A percentile compares a stretch with the other conserved stretches of the same genome.
Conservation (phyloP, 2,329 filamentous ascomycete genomes). For the Neofusicoccum laricinum region DNA sequence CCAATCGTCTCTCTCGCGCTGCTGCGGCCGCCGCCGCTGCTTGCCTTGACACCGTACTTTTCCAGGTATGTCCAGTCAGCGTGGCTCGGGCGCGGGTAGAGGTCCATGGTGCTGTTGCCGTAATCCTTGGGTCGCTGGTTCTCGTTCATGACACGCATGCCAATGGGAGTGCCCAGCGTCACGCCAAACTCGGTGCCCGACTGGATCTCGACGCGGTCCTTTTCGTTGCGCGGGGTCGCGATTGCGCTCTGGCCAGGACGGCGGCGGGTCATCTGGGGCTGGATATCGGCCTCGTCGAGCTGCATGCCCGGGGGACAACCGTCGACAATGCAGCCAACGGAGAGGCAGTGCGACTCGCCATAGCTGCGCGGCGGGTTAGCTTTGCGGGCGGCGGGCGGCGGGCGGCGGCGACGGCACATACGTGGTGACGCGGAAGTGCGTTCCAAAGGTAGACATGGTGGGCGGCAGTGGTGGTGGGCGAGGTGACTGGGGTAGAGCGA, state of each 20-base stretch:
- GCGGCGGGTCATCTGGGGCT: conserved; percentile 89
- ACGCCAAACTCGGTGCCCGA: conserved; percentile 88
- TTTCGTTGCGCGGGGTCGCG: conserved; percentile 89
- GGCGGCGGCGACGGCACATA: conserved; percentile 44
- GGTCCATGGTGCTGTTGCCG: conserved; percentile 82
- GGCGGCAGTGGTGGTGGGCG: background rate
- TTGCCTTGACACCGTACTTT: conserved; percentile 94
- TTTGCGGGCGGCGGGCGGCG: background rate
- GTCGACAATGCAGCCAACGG: conserved; percentile 92
- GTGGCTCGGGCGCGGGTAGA: conserved; percentile 86
- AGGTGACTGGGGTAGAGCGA: background rate
- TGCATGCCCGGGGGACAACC: conserved; percentile 84
- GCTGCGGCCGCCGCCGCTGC: conserved; percentile 82
- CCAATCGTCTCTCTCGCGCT: conserved; percentile 95
- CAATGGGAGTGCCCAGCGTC: conserved; percentile 88
- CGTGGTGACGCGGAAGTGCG: conserved; percentile 79
- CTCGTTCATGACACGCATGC: conserved; percentile 82
- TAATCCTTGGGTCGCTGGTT: conserved; percentile 94
- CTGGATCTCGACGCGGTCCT: conserved; percentile 87
- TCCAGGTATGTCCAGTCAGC: conserved; percentile 97
- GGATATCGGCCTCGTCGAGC: conserved; percentile 82
- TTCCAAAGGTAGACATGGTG: conserved; percentile 82
- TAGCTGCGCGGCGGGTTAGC: conserved; percentile 50
- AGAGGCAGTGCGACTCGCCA: conserved; percentile 87
- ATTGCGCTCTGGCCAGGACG: conserved; percentile 86